Base-by-base conservation (phyloP, 2,329 filamentous ascomycete species). In the Phialocephala subalpina region DNA sequence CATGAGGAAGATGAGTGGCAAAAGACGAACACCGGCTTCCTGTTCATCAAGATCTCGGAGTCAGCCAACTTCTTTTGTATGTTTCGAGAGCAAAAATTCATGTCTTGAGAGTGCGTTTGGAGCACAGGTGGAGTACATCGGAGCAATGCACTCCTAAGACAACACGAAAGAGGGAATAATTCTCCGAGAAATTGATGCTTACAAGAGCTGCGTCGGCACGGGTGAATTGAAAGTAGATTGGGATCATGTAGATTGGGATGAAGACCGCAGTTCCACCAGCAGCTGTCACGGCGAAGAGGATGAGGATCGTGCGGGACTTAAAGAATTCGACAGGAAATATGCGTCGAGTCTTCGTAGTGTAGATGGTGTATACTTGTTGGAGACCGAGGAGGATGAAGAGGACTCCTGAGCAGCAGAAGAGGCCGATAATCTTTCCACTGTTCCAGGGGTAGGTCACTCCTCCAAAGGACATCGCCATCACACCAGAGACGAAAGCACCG, bases 181-280 rank as follows among this genome's bases (percentile, higher is more conserved):
- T n/a, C n/a, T n/a, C n/a, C n/a, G n/a, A n/a, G n/a, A n/a, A n/a
- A n/a, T n/a, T n/a, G n/a, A n/a, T n/a, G n/a, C n/a, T n/a, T n/a
- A n/a, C n/a, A 16, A 85, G 81, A 7, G 82, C 82, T 1, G 80
- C 78, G 29, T 84, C 77, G 45, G 79, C 80, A 12, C 81, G 79
- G 38, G 85, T 82, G 63, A 84, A 84, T 59, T 84, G 82, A 60
- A 84, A 84, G 70, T 82, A 81, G 64, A 86, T 83, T 33, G 85
- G 81, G 57, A 83, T 78, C 59, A 81, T 79, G 29, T 74, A 73
- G 62, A 73, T 70, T 1, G 69, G 68, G 25, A 74, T 63, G 53
- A 75, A 73, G 45, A 71, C 64, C 7, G 70, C 72, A 1, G 72
- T 70, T 14, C 70, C 71, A 6, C 69, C 71, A 1, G 62, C 52